These are phyloP conservation scores for Harringtonia lauricola DNA, from an alignment of 2,329 filamentous ascomycete species.

Conservation along the genomic window DNA sequence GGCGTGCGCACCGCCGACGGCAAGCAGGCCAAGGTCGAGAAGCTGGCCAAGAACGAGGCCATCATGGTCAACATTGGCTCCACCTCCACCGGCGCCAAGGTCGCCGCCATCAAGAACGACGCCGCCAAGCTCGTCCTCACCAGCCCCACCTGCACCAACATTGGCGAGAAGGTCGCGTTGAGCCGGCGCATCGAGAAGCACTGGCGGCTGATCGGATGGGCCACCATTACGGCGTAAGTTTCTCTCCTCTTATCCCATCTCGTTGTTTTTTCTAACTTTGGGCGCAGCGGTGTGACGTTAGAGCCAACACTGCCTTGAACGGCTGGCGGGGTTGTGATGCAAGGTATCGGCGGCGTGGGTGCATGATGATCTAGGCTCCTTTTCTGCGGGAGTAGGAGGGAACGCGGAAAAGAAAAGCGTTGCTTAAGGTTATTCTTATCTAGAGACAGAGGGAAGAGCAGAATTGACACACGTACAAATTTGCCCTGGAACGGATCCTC, in stretches of 20 bases:
- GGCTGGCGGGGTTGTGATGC: background rate
- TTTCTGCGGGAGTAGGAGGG: no score
- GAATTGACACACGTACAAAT: no score
- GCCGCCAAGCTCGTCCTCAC: constrained; percentile 90
- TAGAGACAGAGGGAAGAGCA: no score
- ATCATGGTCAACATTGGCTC: constrained; percentile 99
- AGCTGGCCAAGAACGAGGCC: constrained; percentile 96
- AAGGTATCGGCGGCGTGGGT: no score
- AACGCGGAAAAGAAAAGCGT: no score
- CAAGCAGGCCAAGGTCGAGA: constrained; percentile 98
- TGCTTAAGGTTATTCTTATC: no score
- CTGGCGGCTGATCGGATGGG: constrained; percentile 92
- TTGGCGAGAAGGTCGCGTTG: constrained; percentile 96
- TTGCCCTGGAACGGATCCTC: no score
- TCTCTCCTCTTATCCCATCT: background rate
- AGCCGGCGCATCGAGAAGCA: constrained; percentile 98
- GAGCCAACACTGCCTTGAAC: constrained; percentile 8
- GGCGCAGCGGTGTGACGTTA: constrained; percentile 11
- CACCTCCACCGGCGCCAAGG: constrained; percentile 94
- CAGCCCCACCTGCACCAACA: constrained; percentile 88
- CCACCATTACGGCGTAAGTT: constrained; percentile 61
- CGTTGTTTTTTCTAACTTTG: background rate
- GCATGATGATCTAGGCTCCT: no score
- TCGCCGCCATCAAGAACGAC: constrained; percentile 93
- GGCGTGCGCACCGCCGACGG: constrained; percentile 97